Conservation (phyloP, 257 asterid genomes). For the Solanum pimpinellifolium region DNA sequence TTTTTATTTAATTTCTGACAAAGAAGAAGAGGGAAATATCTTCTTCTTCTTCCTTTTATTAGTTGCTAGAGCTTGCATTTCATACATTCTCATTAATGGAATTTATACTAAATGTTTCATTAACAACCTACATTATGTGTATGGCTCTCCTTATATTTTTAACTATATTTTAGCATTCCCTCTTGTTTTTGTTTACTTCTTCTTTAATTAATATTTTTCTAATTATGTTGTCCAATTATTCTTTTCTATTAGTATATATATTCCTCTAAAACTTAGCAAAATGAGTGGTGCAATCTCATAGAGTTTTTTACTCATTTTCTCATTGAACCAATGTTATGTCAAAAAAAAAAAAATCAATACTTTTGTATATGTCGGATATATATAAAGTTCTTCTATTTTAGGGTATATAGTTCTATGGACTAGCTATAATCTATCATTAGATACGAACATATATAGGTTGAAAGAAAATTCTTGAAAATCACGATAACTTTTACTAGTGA, state of each 20-base stretch:
- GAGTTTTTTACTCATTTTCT: too few species aligned
- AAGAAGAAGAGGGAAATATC: background rate
- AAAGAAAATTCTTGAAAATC: accelerated
- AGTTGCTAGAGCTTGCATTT: background rate
- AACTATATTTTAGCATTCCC: background rate
- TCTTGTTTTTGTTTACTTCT: background rate
- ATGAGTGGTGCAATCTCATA: background rate
- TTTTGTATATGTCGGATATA: too few species aligned
- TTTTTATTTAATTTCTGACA: background rate
- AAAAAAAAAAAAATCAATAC: too few species aligned
- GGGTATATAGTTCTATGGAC: too few species aligned
- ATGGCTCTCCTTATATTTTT: background rate
- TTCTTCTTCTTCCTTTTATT: background rate
- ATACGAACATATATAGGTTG: too few species aligned
- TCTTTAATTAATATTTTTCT: background rate
- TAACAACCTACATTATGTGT: background rate
- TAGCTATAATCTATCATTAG: too few species aligned
- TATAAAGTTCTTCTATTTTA: too few species aligned
- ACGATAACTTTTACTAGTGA: accelerated
- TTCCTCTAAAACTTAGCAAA: background rate
- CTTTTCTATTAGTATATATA: too few species aligned
- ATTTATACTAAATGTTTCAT: background rate
- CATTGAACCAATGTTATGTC: too few species aligned
- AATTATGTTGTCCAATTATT: background rate
- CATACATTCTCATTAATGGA: background rate